Conservation (phyloP, 2,329 filamentous ascomycete species). For the Colletotrichum navitas region DNA sequence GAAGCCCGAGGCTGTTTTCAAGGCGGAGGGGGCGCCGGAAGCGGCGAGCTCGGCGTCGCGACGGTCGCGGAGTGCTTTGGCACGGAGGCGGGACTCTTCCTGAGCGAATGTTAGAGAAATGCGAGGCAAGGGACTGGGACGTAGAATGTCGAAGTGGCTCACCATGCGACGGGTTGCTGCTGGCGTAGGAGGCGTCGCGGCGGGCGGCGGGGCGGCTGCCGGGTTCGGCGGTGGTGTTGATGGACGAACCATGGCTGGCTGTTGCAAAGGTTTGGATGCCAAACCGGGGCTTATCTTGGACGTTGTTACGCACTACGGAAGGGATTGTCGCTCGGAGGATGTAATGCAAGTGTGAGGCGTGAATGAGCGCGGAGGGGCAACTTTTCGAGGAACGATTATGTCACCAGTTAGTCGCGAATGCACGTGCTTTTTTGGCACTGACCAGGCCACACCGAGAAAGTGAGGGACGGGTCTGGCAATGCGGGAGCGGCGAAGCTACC, state of each 20-base stretch:
- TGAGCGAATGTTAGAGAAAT: slow-evolving; percentile 51
- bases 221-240: slow-evolving; percentile 58
- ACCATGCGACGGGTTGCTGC: slow-evolving; percentile 69
- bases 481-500: background rate
- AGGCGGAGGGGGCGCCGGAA: slow-evolving; percentile 57
- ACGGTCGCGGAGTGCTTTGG: slow-evolving; percentile 86
- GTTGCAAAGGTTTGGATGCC: background rate
- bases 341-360: slow-evolving; percentile 10
- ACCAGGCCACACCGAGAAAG: slow-evolving; percentile 14
- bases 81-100: slow-evolving; percentile 89
- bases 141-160: slow-evolving; percentile 45
- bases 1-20: slow-evolving; percentile 75
- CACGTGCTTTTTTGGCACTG: slow-evolving; percentile 36
- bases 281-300: background rate
- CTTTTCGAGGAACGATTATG: slow-evolving; percentile 38
- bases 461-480: background rate
- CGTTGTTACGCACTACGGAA: too few relatives aligned
- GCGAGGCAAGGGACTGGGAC: slow-evolving; percentile 2
- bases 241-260: slow-evolving; percentile 61
- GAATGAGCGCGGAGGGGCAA: slow-evolving; percentile 33
- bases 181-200: slow-evolving; percentile 64
- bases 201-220: slow-evolving; percentile 47
- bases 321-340: background rate
- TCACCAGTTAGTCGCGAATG: slow-evolving; percentile 41
- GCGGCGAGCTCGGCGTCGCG: slow-evolving; percentile 72